These are phyloP conservation scores for Dactylorhiza incarnata DNA, from an alignment of 106 monocot species.

Conservation along the genomic window DNA sequence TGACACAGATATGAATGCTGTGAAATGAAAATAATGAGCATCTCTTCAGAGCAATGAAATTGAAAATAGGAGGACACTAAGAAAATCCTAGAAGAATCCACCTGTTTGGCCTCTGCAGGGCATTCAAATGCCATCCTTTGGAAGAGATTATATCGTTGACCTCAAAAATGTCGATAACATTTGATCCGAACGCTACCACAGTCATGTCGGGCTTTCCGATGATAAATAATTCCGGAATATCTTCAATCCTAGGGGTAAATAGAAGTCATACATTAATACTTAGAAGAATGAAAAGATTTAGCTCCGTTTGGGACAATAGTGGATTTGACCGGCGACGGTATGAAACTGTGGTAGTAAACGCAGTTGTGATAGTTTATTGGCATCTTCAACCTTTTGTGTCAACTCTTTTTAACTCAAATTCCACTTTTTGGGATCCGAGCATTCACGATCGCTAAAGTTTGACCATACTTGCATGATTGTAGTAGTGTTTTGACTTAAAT, in stretches of 20 bases:
- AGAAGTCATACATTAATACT: neutral
- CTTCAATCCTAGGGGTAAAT: constrained; percentile 46
- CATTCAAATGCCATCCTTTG: constrained; percentile 94
- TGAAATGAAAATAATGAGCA: neutral
- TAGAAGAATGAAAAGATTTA: neutral
- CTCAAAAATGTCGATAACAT: constrained; percentile 75
- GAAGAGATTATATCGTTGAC: constrained; percentile 87
- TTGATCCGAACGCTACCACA: constrained; percentile 79
- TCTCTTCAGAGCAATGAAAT: neutral
- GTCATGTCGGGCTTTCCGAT: constrained; percentile 91
- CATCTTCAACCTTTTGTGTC: no score
- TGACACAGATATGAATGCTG: constrained; percentile 96
- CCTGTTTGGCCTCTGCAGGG: constrained; percentile 96
- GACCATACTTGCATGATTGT: no score
- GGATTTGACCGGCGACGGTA: no score
- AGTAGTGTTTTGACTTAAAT: no score
- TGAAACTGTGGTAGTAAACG: no score
- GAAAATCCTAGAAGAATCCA: neutral
- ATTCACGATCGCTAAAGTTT: no score
- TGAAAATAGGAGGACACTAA: neutral
- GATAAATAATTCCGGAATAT: constrained; percentile 67
- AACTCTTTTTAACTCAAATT: no score
- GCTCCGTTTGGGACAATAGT: no score
- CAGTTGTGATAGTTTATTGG: no score
- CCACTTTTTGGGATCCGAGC: no score